These are phyloP conservation scores for Chrysophaeum taylorii DNA, from an alignment of 352 stramenopile species.

Conservation along the genomic window DNA sequence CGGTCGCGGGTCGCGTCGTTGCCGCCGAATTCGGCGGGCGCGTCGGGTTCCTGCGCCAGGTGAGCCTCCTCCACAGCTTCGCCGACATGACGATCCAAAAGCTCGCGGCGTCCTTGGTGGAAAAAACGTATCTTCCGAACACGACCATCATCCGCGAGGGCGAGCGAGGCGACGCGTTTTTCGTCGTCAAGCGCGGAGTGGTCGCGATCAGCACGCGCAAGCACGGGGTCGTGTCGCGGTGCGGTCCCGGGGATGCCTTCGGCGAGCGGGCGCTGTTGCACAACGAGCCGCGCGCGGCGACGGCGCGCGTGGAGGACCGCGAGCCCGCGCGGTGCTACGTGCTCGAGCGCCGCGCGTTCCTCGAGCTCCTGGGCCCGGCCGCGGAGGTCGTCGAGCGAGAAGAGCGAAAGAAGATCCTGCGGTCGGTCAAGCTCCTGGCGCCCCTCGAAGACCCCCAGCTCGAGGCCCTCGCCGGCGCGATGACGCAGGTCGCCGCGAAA, in stretches of 20 bases:
- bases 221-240: not conserved
- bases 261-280: conserved; percentile 84
- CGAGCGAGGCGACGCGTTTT: conserved; percentile 88
- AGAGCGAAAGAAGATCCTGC: not conserved
- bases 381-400: not conserved
- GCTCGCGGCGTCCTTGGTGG: conserved; percentile 59
- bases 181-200: conserved; percentile 78
- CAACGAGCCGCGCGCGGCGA: conserved; percentile 84
- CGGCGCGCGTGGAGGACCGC: conserved; percentile 42
- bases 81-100: conserved; percentile 65
- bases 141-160: conserved; percentile 88
- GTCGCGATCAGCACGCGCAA: conserved; percentile 31
- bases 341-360: not conserved
- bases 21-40: not conserved
- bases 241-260: conserved; percentile 60
- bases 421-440: not conserved
- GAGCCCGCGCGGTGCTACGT: not conserved
- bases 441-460: not conserved
- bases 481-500: not conserved
- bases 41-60: not conserved
- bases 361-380: not conserved
- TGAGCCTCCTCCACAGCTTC: conserved; percentile 35
- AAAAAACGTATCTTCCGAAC: conserved; percentile 60
- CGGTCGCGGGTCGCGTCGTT: not conserved
- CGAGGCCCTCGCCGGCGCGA: conserved; percentile 4